Percentiles rank a stretch among this genome's conserved stretches.
Conservation (phyloP, 768 basidiomycete species). For the Boletus vermiculosoides region DNA sequence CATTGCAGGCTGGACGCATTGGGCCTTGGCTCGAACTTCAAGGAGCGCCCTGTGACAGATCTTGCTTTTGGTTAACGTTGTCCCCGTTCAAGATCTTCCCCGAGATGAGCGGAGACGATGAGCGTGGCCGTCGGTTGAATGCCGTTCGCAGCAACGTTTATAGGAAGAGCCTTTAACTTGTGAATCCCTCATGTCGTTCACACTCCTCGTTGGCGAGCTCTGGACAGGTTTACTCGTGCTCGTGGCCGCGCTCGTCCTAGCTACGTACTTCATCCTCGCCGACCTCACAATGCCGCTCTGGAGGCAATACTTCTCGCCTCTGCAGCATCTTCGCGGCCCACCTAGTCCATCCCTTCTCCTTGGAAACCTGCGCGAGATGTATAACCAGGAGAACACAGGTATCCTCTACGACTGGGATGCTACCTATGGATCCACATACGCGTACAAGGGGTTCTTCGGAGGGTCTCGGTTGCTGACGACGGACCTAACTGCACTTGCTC, state of each 20-base stretch:
- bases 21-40: not conserved
- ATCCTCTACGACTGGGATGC: constrained; percentile 47
- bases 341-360: constrained; percentile 47
- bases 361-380: constrained; percentile 52
- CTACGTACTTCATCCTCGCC: constrained; percentile 28
- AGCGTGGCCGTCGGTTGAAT: too few relatives aligned
- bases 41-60: not conserved
- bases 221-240: constrained; percentile 1
- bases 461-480: constrained; percentile 56
- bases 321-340: constrained; percentile 47
- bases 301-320: constrained; percentile 47
- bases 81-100: not conserved
- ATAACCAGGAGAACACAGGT: constrained; percentile 57
- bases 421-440: constrained; percentile 47
- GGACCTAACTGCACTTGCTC: constrained; percentile 54
- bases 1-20: not conserved
- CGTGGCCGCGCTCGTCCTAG: constrained; percentile 15
- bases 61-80: not conserved
- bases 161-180: not conserved
- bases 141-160: not conserved
- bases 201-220: not conserved
- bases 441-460: constrained; percentile 52
- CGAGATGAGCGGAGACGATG: not conserved
- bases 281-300: constrained; percentile 43
- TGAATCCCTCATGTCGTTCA: constrained; percentile 1